Evolutionary conservation across 2,329 filamentous ascomycete species (phyloP), one percentile per base, ranked within the genome.

Genomic region (Xylaria sp.): DNA sequence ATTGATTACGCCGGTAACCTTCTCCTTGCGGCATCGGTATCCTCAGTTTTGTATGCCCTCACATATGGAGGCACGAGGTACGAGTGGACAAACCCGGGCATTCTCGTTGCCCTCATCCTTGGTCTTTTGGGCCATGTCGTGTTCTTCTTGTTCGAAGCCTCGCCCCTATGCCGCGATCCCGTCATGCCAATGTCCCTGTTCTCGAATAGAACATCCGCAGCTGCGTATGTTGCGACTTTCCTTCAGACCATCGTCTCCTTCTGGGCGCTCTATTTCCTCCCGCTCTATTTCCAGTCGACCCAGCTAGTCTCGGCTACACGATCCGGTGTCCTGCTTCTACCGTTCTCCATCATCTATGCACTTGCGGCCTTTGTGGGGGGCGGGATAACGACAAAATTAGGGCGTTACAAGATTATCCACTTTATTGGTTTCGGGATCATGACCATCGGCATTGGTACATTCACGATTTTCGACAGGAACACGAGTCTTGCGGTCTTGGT

Each of bases 171-270:
- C 23, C 12, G 7, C 5, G 72, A 81, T 34, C 75, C 79, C 0
- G 79, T 81, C 39, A 82, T 86, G 67, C 84, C 84, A 0, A 75
- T 79, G 0, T 74, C 76, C 7, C 75, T 87, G 10, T 86, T 87
- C 76, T 74, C 73, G 0, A 85, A 84, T 70, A 76, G 81, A 6
- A 86, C 84, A 4, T 77, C 73, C 0, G 56, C 70, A 0, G 58
- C 65, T 3, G 68, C 62, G 1, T 81, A 78, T 57, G 56, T 76
- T 2, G 65, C 79, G 10, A 81, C 78, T 2, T 82, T 84, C 57
- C 55, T 84, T 2, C 76, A 81, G n/a, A 75, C 76, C 7, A 65
- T 84, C 8, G 70, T 83, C 4, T 69, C 77, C 0, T 78, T 77
- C 59, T 82, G 80, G 77, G 70, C 75, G 13, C 70, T 79, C 32